phyloP scores from a whole-genome alignment of 495 filamentous ascomycete genomes.

The Astrocystis sublimbata region DNA sequence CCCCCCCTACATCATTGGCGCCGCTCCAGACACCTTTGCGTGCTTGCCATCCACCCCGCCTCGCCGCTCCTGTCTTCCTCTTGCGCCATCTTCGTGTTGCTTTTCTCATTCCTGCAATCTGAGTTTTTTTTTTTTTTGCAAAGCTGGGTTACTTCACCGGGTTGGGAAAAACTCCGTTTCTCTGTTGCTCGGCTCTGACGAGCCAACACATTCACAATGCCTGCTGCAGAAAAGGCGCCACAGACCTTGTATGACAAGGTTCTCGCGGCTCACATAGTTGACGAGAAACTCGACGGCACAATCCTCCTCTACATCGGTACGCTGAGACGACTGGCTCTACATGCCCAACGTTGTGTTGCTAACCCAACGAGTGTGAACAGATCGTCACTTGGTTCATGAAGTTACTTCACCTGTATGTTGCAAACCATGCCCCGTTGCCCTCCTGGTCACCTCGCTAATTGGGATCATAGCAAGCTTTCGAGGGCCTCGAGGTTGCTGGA shows the following conservation, averaged over 20 bases:
- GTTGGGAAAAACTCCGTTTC: too few relatives aligned
- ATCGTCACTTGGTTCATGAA: constrained; percentile 95
- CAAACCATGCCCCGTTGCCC: neutral
- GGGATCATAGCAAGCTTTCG: constrained; percentile 80
- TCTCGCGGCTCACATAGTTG: constrained; percentile 87
- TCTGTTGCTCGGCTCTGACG: neutral
- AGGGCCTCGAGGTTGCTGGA: constrained; percentile 84
- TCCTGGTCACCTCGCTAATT: constrained; percentile 13
- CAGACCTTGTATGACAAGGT: constrained; percentile 98
- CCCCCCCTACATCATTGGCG: neutral
- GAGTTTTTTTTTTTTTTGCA: neutral
- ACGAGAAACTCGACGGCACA: constrained; percentile 90
- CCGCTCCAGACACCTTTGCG: neutral
- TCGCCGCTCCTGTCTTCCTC: neutral
- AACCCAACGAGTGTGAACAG: constrained; percentile 39
- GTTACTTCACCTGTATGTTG: constrained; percentile 83
- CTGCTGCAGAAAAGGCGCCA: constrained; percentile 70
- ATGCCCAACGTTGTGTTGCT: constrained; percentile 15
- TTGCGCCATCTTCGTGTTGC: neutral
- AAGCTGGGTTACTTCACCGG: too few relatives aligned
- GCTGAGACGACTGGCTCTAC: constrained; percentile 17
- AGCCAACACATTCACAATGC: constrained; percentile 61
- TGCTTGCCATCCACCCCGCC: neutral
- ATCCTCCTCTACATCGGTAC: constrained; percentile 88
- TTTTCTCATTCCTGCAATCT: neutral